Evolutionary conservation across 352 stramenopile species (phyloP).

Genomic region (Pythium brassicae): DNA sequence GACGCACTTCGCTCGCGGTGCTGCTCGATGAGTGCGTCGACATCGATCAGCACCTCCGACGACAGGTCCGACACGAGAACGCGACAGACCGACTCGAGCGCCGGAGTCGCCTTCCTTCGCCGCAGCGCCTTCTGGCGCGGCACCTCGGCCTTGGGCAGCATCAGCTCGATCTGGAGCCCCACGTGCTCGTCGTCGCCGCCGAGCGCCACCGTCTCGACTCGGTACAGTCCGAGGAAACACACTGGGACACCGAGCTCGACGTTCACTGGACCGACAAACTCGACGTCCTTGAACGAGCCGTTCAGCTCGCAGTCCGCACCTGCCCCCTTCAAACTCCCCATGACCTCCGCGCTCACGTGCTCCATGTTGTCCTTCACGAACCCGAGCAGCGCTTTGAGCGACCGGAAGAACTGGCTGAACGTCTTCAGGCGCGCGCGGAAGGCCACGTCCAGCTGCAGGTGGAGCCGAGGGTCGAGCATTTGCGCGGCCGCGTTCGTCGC

Average conservation of each 20-base stretch:
- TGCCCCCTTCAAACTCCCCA: constrained; percentile 41
- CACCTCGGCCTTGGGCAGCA: constrained; percentile 26
- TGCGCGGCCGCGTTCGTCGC: constrained; percentile 12
- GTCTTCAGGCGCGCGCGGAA: constrained; percentile 46
- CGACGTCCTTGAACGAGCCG: constrained; percentile 58
- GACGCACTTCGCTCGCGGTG: constrained; percentile 32
- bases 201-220: constrained; percentile 42
- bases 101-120: constrained; percentile 8
- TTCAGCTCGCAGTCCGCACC: constrained; percentile 47
- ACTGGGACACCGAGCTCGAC: constrained; percentile 40
- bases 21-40: constrained; percentile 47
- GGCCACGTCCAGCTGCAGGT: constrained; percentile 33
- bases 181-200: constrained; percentile 31
- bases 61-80: constrained; percentile 46
- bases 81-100: constrained; percentile 27
- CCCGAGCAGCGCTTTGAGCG: constrained; percentile 44
- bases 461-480: constrained; percentile 36
- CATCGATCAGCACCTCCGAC: constrained; percentile 49
- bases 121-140: constrained; percentile 2
- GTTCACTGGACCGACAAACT: constrained; percentile 49
- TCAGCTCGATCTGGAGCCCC: constrained; percentile 51
- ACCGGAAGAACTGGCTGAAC: constrained; percentile 58
- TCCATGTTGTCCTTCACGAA: constrained; percentile 58
- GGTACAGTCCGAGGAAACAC: constrained; percentile 56
- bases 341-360: constrained; percentile 42